phyloP scores from a whole-genome alignment of 345 rosid species.

The Lenwebbia sp. region DNA sequence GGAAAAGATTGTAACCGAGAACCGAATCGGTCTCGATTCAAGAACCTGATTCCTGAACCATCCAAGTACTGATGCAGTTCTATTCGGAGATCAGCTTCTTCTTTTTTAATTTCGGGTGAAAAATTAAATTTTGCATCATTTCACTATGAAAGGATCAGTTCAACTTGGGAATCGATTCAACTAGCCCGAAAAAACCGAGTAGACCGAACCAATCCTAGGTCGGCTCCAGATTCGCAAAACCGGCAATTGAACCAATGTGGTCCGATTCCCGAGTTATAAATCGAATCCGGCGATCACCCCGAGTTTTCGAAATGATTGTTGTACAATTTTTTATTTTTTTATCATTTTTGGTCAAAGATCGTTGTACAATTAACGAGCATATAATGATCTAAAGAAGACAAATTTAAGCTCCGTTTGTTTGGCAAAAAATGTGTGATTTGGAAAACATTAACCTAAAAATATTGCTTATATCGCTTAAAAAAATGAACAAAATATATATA shows the following conservation, averaged over 20 bases:
- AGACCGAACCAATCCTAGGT: background rate
- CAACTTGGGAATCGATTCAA: rapidly evolving
- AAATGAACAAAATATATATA: no score
- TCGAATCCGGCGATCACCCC: background rate
- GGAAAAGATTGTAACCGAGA: rapidly evolving
- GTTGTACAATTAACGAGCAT: no score
- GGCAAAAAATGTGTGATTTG: no score
- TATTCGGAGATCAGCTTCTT: rapidly evolving
- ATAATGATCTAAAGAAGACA: no score
- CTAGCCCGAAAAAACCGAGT: no score
- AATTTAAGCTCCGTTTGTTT: no score
- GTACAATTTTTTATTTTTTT: no score
- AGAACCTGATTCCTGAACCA: rapidly evolving
- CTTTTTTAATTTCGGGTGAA: rapidly evolving
- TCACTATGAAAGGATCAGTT: background rate
- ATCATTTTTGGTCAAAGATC: no score
- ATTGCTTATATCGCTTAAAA: no score
- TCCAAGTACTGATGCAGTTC: rapidly evolving
- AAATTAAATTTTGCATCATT: rapidly evolving
- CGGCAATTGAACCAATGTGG: rapidly evolving
- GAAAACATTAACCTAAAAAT: no score
- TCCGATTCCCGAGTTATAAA: rapidly evolving
- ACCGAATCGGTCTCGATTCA: rapidly evolving
- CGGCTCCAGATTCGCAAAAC: rapidly evolving
- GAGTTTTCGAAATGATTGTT: background rate